phyloP scores from a whole-genome alignment of 495 filamentous ascomycete species.

The Achaetomiella virescens region DNA sequence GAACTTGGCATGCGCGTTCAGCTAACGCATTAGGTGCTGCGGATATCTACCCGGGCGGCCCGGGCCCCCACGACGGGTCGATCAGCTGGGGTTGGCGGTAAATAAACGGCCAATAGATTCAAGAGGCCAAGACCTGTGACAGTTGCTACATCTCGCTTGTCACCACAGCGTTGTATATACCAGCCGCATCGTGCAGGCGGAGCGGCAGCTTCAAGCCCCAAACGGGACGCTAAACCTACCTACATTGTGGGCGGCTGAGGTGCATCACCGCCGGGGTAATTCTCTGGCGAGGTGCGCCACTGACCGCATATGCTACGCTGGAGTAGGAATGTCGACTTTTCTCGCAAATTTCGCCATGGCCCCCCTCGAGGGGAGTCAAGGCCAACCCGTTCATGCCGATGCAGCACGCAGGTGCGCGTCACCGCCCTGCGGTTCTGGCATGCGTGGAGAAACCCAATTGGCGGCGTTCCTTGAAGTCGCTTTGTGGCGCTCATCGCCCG shows the following conservation, averaged over 20 bases:
- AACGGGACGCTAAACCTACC: constrained; percentile 1
- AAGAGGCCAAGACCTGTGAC: neutral
- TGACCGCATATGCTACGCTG: constrained; percentile 13
- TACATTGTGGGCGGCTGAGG: constrained; percentile 10
- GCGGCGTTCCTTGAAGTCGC: no score
- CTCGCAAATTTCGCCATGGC: no score
- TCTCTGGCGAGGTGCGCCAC: neutral
- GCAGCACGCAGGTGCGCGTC: no score
- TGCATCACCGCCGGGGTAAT: neutral
- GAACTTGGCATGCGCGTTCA: neutral
- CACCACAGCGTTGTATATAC: no score
- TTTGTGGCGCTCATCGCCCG: no score
- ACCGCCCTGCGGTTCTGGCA: no score
- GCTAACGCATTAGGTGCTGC: neutral
- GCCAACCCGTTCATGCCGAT: no score
- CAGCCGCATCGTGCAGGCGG: constrained; percentile 10
- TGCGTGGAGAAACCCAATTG: no score
- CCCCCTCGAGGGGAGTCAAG: no score
- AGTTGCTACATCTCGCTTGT: neutral
- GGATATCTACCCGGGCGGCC: neutral
- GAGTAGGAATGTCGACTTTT: constrained; percentile 6
- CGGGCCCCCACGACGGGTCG: neutral
- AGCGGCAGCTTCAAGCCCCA: neutral
- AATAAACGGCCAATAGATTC: neutral
- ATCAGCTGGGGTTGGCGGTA: neutral